Conservation (phyloP, 495 filamentous ascomycete genomes). For the Aspergillus bridgeri region DNA sequence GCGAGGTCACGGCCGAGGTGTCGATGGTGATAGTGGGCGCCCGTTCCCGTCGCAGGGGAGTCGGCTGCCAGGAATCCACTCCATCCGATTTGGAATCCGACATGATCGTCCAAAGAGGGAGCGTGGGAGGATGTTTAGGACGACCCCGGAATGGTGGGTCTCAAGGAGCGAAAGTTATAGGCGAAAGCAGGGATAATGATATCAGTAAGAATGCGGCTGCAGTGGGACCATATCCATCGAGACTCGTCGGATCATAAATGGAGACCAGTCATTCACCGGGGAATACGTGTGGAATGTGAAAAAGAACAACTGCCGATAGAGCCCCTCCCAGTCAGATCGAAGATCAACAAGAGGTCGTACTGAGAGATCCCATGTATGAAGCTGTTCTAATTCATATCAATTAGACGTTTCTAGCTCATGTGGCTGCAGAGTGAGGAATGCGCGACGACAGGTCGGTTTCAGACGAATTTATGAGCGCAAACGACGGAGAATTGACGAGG, state of each 20-base stretch:
- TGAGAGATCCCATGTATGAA: neutral
- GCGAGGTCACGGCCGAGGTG: constrained; percentile 59
- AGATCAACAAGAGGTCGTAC: neutral
- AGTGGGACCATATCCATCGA: constrained; percentile 13
- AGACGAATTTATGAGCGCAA: neutral
- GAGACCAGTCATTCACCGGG: constrained; percentile 1
- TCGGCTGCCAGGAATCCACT: constrained; percentile 27
- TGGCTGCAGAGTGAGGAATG: neutral
- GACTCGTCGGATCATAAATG: constrained; percentile 14
- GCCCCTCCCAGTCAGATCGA: neutral
- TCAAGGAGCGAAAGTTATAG: constrained; percentile 9
- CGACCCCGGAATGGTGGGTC: constrained; percentile 12
- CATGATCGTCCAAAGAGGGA: constrained; percentile 30
- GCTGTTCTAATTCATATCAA: neutral
- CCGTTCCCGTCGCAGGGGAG: constrained; percentile 43
- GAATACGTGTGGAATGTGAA: neutral
- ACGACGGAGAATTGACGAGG: neutral
- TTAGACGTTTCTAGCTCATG: neutral
- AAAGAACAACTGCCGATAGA: neutral
- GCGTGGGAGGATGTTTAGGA: neutral
- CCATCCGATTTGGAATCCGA: constrained; percentile 27
- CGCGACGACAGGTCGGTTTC: neutral
- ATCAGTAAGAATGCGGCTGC: constrained; percentile 24
- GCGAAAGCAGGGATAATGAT: constrained; percentile 15
- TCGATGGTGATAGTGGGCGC: constrained; percentile 74